Evolutionary conservation across 225 moss, liverwort and hornwort species (phyloP).

Genomic region (Marchantia paleacea): DNA sequence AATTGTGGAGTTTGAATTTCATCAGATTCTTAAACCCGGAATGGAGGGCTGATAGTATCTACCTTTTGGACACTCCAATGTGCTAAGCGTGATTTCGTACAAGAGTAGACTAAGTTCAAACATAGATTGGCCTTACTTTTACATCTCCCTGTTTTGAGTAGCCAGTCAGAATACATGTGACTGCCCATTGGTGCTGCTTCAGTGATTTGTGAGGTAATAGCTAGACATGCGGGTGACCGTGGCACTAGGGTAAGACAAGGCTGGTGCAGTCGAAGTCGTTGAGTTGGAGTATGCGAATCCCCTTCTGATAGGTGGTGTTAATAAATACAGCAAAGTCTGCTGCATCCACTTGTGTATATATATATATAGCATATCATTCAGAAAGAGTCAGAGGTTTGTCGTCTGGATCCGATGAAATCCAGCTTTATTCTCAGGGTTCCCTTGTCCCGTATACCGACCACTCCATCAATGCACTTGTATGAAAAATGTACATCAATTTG

Average conservation of each 20-base stretch:
- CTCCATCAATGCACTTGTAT: too few species aligned
- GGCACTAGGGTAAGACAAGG: not conserved
- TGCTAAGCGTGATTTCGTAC: not conserved
- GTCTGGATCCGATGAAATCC: not conserved
- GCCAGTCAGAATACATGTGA: too few species aligned
- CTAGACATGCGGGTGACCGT: not conserved
- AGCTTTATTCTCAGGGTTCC: not conserved
- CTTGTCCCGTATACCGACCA: too few species aligned
- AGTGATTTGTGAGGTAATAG: not conserved
- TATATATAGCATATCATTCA: not conserved
- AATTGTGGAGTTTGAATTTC: not conserved
- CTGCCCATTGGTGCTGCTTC: too few species aligned
- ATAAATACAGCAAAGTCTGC: not conserved
- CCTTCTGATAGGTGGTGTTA: not conserved
- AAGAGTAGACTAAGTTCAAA: not conserved
- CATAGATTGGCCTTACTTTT: not conserved
- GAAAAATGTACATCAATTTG: too few species aligned
- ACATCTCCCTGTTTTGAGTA: not conserved
- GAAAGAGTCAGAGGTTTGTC: not conserved
- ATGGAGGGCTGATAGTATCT: not conserved
- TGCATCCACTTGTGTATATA: not conserved
- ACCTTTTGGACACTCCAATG: not conserved
- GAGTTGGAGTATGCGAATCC: not conserved
- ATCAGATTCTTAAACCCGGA: not conserved
- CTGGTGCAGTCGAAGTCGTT: not conserved